Evolutionary conservation across 2,329 filamentous ascomycete genomes (phyloP).

Genomic region (Hypomyces rosellus): DNA sequence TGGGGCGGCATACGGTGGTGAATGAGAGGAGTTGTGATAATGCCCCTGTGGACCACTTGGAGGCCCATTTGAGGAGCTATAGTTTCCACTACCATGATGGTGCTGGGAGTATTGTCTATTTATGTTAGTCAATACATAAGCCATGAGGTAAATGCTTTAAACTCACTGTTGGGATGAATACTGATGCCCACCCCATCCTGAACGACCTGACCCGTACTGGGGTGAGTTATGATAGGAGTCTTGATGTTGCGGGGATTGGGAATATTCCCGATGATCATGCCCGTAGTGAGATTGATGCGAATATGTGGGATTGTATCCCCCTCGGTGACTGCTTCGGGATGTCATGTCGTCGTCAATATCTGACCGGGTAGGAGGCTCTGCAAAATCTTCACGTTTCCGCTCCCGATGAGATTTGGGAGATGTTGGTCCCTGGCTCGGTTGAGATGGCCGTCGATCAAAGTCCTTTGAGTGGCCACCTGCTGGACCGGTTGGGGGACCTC

Average conservation of each 20-base stretch:
- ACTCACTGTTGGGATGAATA: slow-evolving; percentile 38
- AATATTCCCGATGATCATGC: slow-evolving; percentile 31
- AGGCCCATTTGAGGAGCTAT: slow-evolving; percentile 45
- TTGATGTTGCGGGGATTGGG: slow-evolving; percentile 37
- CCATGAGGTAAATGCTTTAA: background rate
- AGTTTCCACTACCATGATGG: slow-evolving; percentile 44
- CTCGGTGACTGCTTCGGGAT: slow-evolving; percentile 36
- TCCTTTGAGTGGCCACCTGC: slow-evolving; percentile 15
- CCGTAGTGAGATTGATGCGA: slow-evolving; percentile 31
- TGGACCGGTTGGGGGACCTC: slow-evolving; percentile 14
- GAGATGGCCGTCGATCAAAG: slow-evolving; percentile 16
- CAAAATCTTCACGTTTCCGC: slow-evolving; percentile 20
- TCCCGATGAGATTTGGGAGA: slow-evolving; percentile 24
- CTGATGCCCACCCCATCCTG: slow-evolving; percentile 33
- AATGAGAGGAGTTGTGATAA: slow-evolving; percentile 44
- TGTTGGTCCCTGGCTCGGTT: slow-evolving; percentile 19
- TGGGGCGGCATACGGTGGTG: slow-evolving; percentile 50
- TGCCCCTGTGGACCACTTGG: slow-evolving; percentile 28
- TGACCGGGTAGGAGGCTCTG: slow-evolving; percentile 35
- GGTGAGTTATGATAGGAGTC: slow-evolving; percentile 42
- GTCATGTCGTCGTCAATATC: slow-evolving; percentile 47
- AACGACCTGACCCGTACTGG: slow-evolving; percentile 33
- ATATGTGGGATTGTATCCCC: slow-evolving; percentile 35
- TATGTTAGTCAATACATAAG: slow-evolving; percentile 7
- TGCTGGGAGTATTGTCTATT: slow-evolving; percentile 55